Evolutionary conservation across 345 rosid genomes (phyloP).

Genomic region (Gynandropsis gynandra): DNA sequence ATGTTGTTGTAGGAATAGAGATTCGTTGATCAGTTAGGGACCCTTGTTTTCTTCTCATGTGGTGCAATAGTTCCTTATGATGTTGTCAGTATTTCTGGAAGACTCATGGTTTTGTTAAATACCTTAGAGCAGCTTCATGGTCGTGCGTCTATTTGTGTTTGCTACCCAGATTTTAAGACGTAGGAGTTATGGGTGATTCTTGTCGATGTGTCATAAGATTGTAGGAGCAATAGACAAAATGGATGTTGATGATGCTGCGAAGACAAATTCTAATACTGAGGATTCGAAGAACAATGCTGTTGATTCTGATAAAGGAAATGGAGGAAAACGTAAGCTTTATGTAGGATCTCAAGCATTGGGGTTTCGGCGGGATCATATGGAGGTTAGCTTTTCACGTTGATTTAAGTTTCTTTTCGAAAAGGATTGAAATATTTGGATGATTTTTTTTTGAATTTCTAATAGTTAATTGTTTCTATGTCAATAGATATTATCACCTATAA

Average conservation of each 20-base stretch:
- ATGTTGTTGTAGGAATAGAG: too few relatives aligned
- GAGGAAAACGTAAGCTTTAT: conserved; percentile 52
- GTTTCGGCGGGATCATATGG: conserved; percentile 74
- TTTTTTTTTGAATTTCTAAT: too few relatives aligned
- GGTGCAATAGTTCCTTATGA: too few relatives aligned
- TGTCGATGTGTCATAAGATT: conserved; percentile 40
- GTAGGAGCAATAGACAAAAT: conserved; percentile 81
- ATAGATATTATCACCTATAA: conserved; percentile 71
- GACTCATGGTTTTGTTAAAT: too few relatives aligned
- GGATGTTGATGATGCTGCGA: conserved; percentile 62
- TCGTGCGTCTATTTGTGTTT: too few relatives aligned
- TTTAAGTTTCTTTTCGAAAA: background rate
- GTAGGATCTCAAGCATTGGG: conserved; percentile 81
- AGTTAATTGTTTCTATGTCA: conserved; percentile 4
- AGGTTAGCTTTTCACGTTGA: conserved; percentile 36
- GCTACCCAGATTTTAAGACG: too few relatives aligned
- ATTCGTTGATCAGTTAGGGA: background rate
- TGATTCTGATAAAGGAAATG: conserved; percentile 48
- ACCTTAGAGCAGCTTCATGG: too few relatives aligned
- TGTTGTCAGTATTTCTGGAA: too few relatives aligned
- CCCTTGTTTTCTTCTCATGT: background rate
- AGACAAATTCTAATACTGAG: conserved; percentile 22
- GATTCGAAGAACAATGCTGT: conserved; percentile 42
- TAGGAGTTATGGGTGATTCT: too few relatives aligned
- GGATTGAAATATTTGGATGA: background rate